These are phyloP conservation scores for Cerioporus squamosus DNA, from an alignment of 1,284 basidiomycete genomes.

Conservation along the genomic window DNA sequence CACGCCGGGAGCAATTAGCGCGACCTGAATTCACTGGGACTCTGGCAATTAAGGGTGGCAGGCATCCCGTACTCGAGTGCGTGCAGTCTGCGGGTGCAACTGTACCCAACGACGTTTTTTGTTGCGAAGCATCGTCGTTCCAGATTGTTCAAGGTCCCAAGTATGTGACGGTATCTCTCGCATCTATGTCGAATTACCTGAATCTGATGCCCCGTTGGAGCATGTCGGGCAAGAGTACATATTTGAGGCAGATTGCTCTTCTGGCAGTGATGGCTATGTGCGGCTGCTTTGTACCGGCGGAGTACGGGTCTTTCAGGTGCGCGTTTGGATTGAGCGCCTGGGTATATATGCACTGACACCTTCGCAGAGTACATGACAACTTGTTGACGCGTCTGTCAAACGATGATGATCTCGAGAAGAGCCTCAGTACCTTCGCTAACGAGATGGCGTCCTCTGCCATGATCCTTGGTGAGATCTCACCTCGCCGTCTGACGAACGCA, in stretches of 20 bases:
- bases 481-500: background rate
- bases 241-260: slow-evolving; percentile 85
- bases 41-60: slow-evolving; percentile 83
- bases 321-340: background rate
- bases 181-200: background rate
- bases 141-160: slow-evolving; percentile 91
- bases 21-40: slow-evolving; percentile 89
- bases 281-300: slow-evolving; percentile 90
- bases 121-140: slow-evolving; percentile 79
- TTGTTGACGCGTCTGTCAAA: slow-evolving; percentile 90
- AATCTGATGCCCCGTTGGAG: background rate
- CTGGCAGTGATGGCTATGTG: slow-evolving; percentile 86
- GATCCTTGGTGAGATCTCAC: slow-evolving; percentile 66
- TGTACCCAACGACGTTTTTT: slow-evolving; percentile 88
- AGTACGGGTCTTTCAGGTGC: slow-evolving; percentile 85
- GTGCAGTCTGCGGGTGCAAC: slow-evolving; percentile 71
- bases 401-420: slow-evolving; percentile 89
- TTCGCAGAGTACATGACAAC: slow-evolving; percentile 73
- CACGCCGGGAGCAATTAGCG: slow-evolving; percentile 51
- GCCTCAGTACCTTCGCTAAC: slow-evolving; percentile 89
- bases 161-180: slow-evolving; percentile 41
- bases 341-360: background rate
- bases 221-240: slow-evolving; percentile 85
- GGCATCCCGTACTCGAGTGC: slow-evolving; percentile 85
- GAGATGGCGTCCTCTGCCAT: slow-evolving; percentile 92